phyloP scores from a whole-genome alignment of 305 asterid species.

The Fraxinus xanthoxyloides region DNA sequence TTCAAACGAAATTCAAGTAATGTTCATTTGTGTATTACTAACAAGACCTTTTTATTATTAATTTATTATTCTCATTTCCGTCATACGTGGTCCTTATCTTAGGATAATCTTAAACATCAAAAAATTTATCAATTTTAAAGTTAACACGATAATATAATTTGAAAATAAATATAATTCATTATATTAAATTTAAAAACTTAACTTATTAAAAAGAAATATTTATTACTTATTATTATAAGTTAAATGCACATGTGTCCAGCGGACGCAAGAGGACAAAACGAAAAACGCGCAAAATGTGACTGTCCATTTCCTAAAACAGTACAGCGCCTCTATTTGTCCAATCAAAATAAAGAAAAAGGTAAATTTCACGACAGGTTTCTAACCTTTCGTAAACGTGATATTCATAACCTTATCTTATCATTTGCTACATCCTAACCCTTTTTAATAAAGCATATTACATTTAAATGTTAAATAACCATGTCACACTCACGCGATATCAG shows the following conservation, averaged over 20 bases:
- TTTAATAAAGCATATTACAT: not conserved
- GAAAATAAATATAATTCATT: not conserved
- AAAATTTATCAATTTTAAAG: no score
- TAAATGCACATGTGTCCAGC: not conserved
- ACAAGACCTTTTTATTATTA: no score
- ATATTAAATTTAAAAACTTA: no score
- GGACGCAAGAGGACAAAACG: not conserved
- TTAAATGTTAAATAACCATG: not conserved
- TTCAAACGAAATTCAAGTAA: no score
- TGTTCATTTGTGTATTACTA: no score
- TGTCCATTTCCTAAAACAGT: not conserved
- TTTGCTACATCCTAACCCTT: not conserved
- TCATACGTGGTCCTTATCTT: no score
- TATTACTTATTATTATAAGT: not conserved
- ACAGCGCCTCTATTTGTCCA: not conserved
- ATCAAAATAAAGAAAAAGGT: not conserved
- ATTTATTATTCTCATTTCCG: no score
- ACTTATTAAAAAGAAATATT: not conserved
- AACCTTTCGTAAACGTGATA: not conserved
- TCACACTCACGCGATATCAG: not conserved
- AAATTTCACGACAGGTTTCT: not conserved
- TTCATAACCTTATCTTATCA: not conserved
- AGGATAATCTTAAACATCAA: no score
- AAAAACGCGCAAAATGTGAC: not conserved
- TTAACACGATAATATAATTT: not conserved